phyloP scores from a whole-genome alignment of 2,329 filamentous ascomycete species.

The Pseudogymnoascus sp. region DNA sequence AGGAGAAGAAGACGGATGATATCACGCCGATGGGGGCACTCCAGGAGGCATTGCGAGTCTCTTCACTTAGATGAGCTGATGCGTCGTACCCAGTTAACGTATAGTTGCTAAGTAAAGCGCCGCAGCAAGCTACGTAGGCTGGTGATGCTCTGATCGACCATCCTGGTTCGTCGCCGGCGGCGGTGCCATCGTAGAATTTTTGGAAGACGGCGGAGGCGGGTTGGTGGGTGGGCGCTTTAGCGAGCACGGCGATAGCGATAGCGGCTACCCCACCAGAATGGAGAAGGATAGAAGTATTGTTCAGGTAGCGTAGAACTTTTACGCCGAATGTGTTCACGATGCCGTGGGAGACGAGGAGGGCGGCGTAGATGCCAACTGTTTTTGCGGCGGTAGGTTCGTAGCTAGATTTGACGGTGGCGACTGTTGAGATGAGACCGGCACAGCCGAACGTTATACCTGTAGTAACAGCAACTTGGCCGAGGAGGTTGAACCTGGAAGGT shows the following conservation, averaged over 20 bases:
- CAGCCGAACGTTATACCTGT: conserved; percentile 40
- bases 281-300: conserved; percentile 47
- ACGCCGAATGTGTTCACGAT: conserved; percentile 52
- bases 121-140: conserved; percentile 47
- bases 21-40: conserved; percentile 50
- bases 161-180: conserved; percentile 32
- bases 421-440: conserved; percentile 37
- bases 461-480: conserved; percentile 41
- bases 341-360: conserved; percentile 45
- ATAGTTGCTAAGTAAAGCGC: conserved; percentile 47
- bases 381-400: conserved; percentile 37
- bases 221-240: conserved; percentile 49
- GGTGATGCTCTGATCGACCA: conserved; percentile 46
- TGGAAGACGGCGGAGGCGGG: conserved; percentile 48
- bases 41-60: conserved; percentile 49
- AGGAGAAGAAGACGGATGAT: conserved; percentile 46
- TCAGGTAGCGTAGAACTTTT: conserved; percentile 45
- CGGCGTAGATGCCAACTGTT: conserved; percentile 53
- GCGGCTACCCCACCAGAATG: conserved; percentile 45
- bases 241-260: conserved; percentile 47
- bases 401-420: conserved; percentile 35
- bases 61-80: conserved; percentile 48
- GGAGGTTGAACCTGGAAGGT: conserved; percentile 35
- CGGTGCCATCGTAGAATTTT: conserved; percentile 46
- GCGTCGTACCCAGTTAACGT: conserved; percentile 48